Base-by-base conservation (phyloP, 1,139 yeast genomes). In the Kodamaea fungicola region DNA sequence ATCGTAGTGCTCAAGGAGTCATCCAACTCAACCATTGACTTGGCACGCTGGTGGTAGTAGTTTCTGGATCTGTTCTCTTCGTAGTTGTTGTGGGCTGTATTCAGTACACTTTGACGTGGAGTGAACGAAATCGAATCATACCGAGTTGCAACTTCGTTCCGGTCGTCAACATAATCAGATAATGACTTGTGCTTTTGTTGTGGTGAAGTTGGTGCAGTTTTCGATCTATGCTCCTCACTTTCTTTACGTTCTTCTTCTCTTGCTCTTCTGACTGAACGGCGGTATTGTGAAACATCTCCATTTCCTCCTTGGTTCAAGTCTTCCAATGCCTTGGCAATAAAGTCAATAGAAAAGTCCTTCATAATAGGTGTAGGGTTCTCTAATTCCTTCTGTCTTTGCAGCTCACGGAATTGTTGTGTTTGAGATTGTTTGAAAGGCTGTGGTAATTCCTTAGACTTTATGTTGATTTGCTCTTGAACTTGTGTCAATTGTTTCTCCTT, bases 301-400 rank as follows among this genome's bases (percentile, higher is more conserved):
- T 77, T 68, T 0, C 83, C 82, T n/a, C 82, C 83, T 3, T 74
- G 61, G 50, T 80, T 81, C 50, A 84, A 67, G 47, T 80, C 83
- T 50, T 81, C 86, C 36, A 84, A 40, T 61, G 89, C 64, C 69
- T 80, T 52, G 61, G 81, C 66, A 62, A 71, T 52, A 72, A 65
- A 71, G 45, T 71, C 76, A 25, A 71, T 66, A 3, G 74, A 67
- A 42, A 71, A 71, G 44, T 71, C 76, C 44, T 70, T 69, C 45
- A 60, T 57, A 7, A 70, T 59, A 8, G 74, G 74, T 19, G 68
- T 62, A 30, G 50, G 51, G 26, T 42, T 43, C 4, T 29, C 30
- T 12, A 7, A 8, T 10, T 27, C 16, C 13, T 27, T 27, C 16
- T 27, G 29, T 16, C 19, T 16, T 12, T 27, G 29, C 12, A 10